A percentile compares a stretch with the other conserved stretches of the same genome.
Conservation (phyloP, 2,329 filamentous ascomycete genomes). For the Penicillium thymicola region DNA sequence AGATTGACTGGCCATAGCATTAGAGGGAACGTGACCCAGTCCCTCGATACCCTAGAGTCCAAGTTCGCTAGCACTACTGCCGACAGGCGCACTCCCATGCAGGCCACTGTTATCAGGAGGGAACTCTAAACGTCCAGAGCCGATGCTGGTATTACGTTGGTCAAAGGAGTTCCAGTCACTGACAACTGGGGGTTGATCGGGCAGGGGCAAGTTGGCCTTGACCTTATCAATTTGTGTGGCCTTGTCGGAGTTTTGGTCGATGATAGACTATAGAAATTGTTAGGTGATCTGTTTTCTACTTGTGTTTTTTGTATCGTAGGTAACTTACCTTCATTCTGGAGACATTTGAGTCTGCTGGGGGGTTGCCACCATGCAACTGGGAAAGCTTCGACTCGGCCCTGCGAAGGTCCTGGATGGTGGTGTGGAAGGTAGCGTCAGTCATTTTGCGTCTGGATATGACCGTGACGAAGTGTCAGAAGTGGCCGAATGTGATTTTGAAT, state of each 20-base stretch:
- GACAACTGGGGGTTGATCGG: conserved; percentile 70
- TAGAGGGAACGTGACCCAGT: conserved; percentile 56
- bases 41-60: conserved; percentile 62
- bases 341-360: not conserved
- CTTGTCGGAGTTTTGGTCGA: conserved; percentile 51
- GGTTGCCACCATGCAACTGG: not conserved
- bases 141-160: conserved; percentile 65
- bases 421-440: not conserved
- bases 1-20: conserved; percentile 53
- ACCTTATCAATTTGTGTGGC: conserved; percentile 63
- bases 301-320: too few species aligned
- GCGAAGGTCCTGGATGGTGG: not conserved
- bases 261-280: conserved; percentile 30
- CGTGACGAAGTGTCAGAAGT: not conserved
- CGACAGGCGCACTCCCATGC: conserved; percentile 58
- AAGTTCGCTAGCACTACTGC: conserved; percentile 50
- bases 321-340: conserved; percentile 39
- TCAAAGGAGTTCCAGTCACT: conserved; percentile 77
- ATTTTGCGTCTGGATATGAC: not conserved
- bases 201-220: conserved; percentile 72
- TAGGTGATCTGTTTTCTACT: not conserved
- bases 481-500: not conserved
- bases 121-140: conserved; percentile 57
- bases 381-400: not conserved
- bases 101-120: conserved; percentile 52